Conservation (phyloP, 2,329 filamentous ascomycete species). For the Raffaelea arxii region DNA sequence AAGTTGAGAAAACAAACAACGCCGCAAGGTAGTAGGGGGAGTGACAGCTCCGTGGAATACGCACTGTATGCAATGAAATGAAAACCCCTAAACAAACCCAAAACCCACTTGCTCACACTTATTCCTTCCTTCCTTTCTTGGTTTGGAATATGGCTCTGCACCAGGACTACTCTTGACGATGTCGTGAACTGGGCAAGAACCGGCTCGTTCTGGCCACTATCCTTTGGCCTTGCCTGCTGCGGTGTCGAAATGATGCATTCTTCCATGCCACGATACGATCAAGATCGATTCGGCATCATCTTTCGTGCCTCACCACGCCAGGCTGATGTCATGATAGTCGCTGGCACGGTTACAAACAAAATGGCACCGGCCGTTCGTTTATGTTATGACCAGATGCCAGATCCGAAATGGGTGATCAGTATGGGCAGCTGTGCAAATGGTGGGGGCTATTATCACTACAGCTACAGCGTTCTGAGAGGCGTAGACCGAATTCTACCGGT, state of each 20-base stretch:
- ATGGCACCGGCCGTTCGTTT: slow-evolving; percentile 87
- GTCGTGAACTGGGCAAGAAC: slow-evolving; percentile 79
- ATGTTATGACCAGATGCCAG: slow-evolving; percentile 93
- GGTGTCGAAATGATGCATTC: slow-evolving; percentile 90
- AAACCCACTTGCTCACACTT: no score
- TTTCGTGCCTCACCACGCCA: slow-evolving; percentile 82
- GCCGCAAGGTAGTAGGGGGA: no score
- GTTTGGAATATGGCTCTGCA: no score
- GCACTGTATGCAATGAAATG: no score
- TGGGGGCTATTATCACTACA: slow-evolving; percentile 67
- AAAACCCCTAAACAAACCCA: no score
- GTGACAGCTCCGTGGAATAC: no score
- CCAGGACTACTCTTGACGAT: slow-evolving; percentile 69
- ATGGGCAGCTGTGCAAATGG: slow-evolving; percentile 66
- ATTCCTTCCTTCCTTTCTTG: no score
- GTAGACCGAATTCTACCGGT: slow-evolving; percentile 59
- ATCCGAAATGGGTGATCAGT: slow-evolving; percentile 71
- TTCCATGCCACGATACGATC: slow-evolving; percentile 80
- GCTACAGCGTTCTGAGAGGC: slow-evolving; percentile 55
- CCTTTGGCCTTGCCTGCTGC: slow-evolving; percentile 81
- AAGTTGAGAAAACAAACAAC: no score
- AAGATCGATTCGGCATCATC: slow-evolving; percentile 81
- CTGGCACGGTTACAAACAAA: slow-evolving; percentile 89
- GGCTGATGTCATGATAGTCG: slow-evolving; percentile 89
- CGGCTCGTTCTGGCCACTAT: slow-evolving; percentile 80